Evolutionary conservation across 495 filamentous ascomycete species (phyloP), one percentile per base, ranked within the genome.

Genomic region (Aspergillus nanangensis): DNA sequence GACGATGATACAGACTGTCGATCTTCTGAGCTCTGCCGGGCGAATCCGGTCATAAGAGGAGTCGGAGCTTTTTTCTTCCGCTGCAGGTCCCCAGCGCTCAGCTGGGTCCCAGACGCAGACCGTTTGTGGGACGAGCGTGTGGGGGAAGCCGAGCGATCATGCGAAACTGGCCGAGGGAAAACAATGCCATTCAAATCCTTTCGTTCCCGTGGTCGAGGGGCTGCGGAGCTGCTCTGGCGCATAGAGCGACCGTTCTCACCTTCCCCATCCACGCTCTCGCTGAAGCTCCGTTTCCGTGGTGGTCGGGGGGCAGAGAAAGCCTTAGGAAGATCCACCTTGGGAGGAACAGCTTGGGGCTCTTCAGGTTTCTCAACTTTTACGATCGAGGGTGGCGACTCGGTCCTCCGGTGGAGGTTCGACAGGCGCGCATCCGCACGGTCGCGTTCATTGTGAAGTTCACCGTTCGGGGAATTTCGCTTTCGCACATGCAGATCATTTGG

Each of bases 1-100:
- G 85, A 87, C 7, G 87, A 90, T 27, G 87, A 84, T 38, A 84
- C 84, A 2, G 84, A 87, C 42, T 80, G 79, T 20, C 83, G 74
- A 48, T 89, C 86, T 51, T 87, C 78, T 1, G 78, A 82, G 24
- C 58, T 59, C 43, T 74, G 75, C 15, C 71, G 63, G 23, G 57
- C 62, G 18, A 59, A 65, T 5, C 68, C 67, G 10, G 72, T 66
- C 9, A 69, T 70, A 8, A 84, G 69, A 15, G 84, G 82, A 2
- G 73, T 63, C 3, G 71, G 72, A 1, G 61, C 60, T 40, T 70
- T 77, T 44, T 63, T 73, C 51, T 71, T 71, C 3, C 60, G 46
- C 4, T 53, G 51, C 10, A 59, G 45, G 24, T 62, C 52, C 13
- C 50, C 29, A 15, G 36, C 35, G 20, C 45, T 42, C 21, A 79